Evolutionary conservation across 352 stramenopile genomes (phyloP), one percentile per base, ranked within the genome.

Genomic region (Pythium graminicola): DNA sequence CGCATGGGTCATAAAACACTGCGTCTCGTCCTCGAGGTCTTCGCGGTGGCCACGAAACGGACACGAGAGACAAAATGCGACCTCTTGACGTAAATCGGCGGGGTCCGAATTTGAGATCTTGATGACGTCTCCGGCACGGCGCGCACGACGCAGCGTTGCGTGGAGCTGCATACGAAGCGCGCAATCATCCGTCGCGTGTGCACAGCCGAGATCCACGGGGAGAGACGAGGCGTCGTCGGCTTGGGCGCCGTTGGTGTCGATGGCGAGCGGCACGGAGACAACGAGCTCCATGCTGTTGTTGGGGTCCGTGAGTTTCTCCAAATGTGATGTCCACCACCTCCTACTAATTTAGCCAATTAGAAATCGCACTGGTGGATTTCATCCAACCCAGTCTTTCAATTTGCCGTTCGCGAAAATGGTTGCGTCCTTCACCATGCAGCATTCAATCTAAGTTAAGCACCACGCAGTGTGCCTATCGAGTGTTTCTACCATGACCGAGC

Each of bases 1-100:
- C 33, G 76, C 55, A 28, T 89, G 79, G 9, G 61, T 70, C 73
- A 86, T 81, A 56, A 88, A 88, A 64, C 69, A 78, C 60, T 51
- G 58, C 44, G 23, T 65, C 31, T 39, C 64, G 36, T 48, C 63
- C 28, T 58, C 50, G 10, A 47, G 53, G 8, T 54, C 28, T 40
- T 86, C 73, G 23, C 73, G 65, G 20, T 50, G 13, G 22, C 75
- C 73, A 33, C 35, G 49, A 44, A 83, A 86, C 9, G 65, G 44
- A 50, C 75, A 89, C 31, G 64, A 72, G 6, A 89, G 54, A 45
- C 78, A 89, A 16, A 48, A 59, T 47, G 70, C 77, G 27, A 58
- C 16, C 29, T 85, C 75, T 1, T 26, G 10, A 11, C 41, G 16
- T 23, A 58, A n/a, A n/a, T n/a, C n/a, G 31, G 14, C 17, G 19